Evolutionary conservation across 164 flowering plant genomes (phyloP).

Genomic region (Stephania yunnanensis): DNA sequence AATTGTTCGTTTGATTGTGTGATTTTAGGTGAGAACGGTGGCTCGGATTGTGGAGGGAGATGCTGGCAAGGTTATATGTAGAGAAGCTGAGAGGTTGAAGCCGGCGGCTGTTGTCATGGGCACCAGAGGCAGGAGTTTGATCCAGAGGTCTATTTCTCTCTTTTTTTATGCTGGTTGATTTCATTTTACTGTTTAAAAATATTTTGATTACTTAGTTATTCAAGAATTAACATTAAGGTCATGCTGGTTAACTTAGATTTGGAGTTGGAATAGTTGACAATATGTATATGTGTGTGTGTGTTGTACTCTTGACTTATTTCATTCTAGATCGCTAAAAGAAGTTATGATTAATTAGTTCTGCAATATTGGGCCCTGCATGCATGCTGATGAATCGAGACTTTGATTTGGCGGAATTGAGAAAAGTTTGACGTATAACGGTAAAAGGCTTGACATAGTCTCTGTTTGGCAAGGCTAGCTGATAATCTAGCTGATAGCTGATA

Average conservation of each 20-base stretch:
- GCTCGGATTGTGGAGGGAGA: slow-evolving; percentile 88
- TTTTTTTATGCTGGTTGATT: neutral
- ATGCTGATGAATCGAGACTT: neutral
- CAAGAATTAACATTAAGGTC: neutral
- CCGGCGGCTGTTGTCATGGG: slow-evolving; percentile 94
- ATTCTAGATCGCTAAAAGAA: no score
- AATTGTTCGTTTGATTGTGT: neutral
- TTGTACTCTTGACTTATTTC: no score
- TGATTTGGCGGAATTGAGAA: neutral
- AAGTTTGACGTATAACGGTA: neutral
- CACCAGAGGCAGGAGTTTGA: slow-evolving; percentile 70
- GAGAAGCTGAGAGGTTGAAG: slow-evolving; percentile 69
- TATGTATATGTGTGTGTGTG: no score
- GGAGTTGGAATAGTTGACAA: neutral
- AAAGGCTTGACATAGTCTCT: no score
- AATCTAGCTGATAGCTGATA: no score
- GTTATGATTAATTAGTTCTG: neutral
- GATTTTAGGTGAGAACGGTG: slow-evolving; percentile 49
- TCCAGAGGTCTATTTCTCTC: slow-evolving; percentile 45
- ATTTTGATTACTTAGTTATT: neutral
- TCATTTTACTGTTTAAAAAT: neutral
- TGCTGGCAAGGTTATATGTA: slow-evolving; percentile 78
- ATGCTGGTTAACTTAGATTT: neutral
- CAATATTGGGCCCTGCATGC: neutral
- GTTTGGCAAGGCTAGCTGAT: no score